A percentile compares a stretch with the other conserved stretches of the same genome.
phyloP scores from a whole-genome alignment of 2,329 filamentous ascomycete genomes.

The Blumeria hordei region DNA sequence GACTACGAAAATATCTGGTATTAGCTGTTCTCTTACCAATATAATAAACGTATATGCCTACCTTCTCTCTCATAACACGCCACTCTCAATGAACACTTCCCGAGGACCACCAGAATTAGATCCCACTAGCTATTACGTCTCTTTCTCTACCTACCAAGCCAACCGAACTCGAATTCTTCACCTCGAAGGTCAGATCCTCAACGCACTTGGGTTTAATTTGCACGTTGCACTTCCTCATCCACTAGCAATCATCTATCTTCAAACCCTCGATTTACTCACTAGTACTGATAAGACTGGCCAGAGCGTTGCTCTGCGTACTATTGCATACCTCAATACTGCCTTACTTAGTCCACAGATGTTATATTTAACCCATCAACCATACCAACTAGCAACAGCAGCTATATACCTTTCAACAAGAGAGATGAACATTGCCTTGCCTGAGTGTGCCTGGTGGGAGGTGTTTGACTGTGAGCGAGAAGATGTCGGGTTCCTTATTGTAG shows the following conservation, averaged over 20 bases:
- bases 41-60: conserved; percentile 70
- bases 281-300: conserved; percentile 18
- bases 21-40: conserved; percentile 53
- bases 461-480: conserved; percentile 93
- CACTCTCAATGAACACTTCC: conserved; percentile 6
- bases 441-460: conserved; percentile 87
- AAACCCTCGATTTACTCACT: conserved; percentile 50
- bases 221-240: conserved; percentile 71
- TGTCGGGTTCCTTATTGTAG: conserved; percentile 76
- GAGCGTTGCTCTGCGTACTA: conserved; percentile 34
- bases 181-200: conserved; percentile 57
- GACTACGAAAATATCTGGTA: conserved; percentile 56
- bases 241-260: conserved; percentile 75
- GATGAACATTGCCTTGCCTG: conserved; percentile 50
- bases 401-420: conserved; percentile 79
- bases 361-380: conserved; percentile 79
- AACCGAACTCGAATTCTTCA: conserved; percentile 40
- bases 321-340: conserved; percentile 67
- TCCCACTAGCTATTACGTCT: conserved; percentile 38
- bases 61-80: conserved; percentile 37
- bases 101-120: conserved; percentile 11
- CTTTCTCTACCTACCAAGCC: conserved; percentile 45
- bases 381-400: conserved; percentile 61
- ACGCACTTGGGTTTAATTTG: conserved; percentile 54
- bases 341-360: conserved; percentile 71